Base-by-base conservation (phyloP, 306 rosid species). In the Morella rubra region DNA sequence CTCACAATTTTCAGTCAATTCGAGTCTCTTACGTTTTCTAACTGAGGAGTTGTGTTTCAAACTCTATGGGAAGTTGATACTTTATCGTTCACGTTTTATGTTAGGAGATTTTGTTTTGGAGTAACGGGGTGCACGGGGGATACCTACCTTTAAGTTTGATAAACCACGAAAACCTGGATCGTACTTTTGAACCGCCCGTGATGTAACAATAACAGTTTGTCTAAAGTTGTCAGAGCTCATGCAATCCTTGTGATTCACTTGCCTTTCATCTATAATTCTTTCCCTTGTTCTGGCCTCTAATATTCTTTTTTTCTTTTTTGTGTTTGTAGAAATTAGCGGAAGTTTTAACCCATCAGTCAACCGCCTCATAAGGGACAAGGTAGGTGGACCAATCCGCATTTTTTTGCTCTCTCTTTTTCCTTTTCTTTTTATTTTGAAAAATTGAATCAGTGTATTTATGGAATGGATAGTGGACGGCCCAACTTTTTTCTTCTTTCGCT, bases 181-280 rank as follows among this genome's bases (percentile, higher is more conserved):
- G 49, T 76, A 42, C 68, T 79, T 77, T 81, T 86, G 75, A 79
- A 65, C 44, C 69, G 65, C 81, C 82, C 77, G 72, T 79, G 76
- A 69, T 73, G 79, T 78, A 80, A 69, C 85, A 72, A 72, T 61
- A 75, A 71, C 74, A 68, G 54, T 73, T 72, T 87, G 86, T 78
- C 74, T 75, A 77, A 64, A 83, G 54, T 86, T 81, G 91, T 82
- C 88, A 82, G 75, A 69, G 73, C 83, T 90, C 98, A 89, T 69
- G 88, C 87, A 60, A 61, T 87, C 76, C 97, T 74, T 86, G 98
- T 92, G 97, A 92, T 77, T 51, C 74, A 81, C 78, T 79, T 74
- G 45, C 80, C 79, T 86, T 69, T 83, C 72, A 64, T 79, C 46
- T 68, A 32, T 62, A 64, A 70, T 85, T 83, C 69, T 74, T 72